A percentile compares a stretch with the other conserved stretches of the same genome.
These are phyloP conservation scores for Daldinia childiae DNA, from an alignment of 495 filamentous ascomycete genomes.

Conservation along the genomic window DNA sequence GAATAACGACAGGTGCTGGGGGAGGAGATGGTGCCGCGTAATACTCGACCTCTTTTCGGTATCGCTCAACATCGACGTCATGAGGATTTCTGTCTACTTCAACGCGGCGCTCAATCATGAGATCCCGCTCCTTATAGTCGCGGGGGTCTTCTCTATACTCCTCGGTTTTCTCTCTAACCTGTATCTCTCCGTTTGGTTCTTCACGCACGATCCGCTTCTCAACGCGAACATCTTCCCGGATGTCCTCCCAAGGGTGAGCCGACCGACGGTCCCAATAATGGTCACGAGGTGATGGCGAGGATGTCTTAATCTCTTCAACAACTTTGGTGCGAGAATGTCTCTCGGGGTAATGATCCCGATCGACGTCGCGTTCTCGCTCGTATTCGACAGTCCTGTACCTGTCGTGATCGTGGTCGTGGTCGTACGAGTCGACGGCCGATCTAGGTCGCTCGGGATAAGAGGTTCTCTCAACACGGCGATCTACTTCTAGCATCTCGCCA, in stretches of 20 bases:
- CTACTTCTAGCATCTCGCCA: conserved; percentile 57
- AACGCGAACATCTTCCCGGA: conserved; percentile 54
- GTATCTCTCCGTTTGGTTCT: conserved; percentile 44
- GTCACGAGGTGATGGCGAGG: conserved; percentile 46
- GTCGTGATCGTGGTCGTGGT: conserved; percentile 45
- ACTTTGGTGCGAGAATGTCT: conserved; percentile 45
- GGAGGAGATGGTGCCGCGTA: conserved; percentile 65
- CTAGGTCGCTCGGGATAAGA: conserved; percentile 58
- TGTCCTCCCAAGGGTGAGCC: conserved; percentile 49
- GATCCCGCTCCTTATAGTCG: conserved; percentile 54
- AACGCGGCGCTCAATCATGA: conserved; percentile 57
- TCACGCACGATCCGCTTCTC: conserved; percentile 56
- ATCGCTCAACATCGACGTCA: conserved; percentile 66
- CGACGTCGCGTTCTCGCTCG: conserved; percentile 67
- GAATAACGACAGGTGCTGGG: conserved; percentile 72
- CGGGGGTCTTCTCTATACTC: conserved; percentile 40
- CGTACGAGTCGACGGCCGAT: conserved; percentile 58
- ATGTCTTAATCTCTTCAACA: conserved; percentile 52
- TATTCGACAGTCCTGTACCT: conserved; percentile 58
- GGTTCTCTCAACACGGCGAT: conserved; percentile 56
- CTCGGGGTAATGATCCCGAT: conserved; percentile 50
- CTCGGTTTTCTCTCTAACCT: conserved; percentile 44
- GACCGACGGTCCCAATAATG: conserved; percentile 55
- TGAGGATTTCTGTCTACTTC: conserved; percentile 55
- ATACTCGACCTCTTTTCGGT: conserved; percentile 74